Percentiles rank a stretch among this genome's conserved stretches.
Conservation (phyloP, 163 green algal species). For the Volvox carteri region DNA sequence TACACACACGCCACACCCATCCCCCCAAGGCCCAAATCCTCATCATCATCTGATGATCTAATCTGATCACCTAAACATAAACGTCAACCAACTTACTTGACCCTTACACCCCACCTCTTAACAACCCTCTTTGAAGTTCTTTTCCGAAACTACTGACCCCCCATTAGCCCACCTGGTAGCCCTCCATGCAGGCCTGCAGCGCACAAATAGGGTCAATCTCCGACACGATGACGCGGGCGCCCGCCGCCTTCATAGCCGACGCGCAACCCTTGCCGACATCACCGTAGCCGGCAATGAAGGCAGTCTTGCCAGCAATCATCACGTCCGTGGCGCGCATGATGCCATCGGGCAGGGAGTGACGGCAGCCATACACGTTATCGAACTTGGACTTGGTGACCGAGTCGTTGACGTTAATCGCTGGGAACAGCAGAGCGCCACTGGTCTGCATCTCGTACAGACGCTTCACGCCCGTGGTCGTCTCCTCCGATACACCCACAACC, state of each 20-base stretch:
- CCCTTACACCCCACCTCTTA: no score
- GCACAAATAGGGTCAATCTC: conserved; percentile 99
- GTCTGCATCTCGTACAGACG: conserved; percentile 99
- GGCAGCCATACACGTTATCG: conserved; percentile 99
- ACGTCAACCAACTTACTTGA: no score
- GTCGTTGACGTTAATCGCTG: conserved; percentile 99
- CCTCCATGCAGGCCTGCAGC: conserved; percentile 96
- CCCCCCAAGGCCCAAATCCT: no score
- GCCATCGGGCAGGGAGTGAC: conserved; percentile 99
- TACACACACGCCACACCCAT: no score
- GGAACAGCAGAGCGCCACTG: conserved; percentile 94
- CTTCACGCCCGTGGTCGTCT: conserved; percentile 99
- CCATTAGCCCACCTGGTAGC: conserved; percentile 74
- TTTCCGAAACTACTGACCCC: no score
- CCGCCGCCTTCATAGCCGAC: conserved; percentile 94
- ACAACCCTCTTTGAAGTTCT: no score
- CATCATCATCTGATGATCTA: no score
- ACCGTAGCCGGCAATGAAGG: conserved; percentile 97
- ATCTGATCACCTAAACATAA: no score
- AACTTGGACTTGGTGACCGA: conserved; percentile 99
- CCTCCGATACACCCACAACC: conserved; percentile 96
- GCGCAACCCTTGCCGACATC: conserved; percentile 99
- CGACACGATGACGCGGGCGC: conserved; percentile 91
- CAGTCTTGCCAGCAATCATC: conserved; percentile 83
- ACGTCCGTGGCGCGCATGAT: conserved; percentile 99